Evolutionary conservation across 352 stramenopile species (phyloP), one percentile per base, ranked within the genome.

Genomic region (Pythium angustatum): DNA sequence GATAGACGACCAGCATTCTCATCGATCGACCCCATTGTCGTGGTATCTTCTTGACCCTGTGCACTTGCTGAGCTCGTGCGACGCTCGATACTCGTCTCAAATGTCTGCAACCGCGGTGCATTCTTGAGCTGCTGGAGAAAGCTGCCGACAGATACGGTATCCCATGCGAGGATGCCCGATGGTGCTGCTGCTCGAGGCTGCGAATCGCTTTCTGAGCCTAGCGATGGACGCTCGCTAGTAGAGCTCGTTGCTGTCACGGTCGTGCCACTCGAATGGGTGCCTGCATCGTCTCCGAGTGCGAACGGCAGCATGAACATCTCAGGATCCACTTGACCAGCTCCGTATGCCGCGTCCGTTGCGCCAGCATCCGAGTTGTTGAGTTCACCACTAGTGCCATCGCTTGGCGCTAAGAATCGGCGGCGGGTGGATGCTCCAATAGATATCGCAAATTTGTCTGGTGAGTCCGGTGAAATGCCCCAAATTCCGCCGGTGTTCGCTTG

Each of bases 111-210:
- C 3, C 78, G 81, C 24, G 84, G 86, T 8, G 84, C 86, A 36
- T 91, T 76, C 67, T 93, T 93, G 30, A 95, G 63, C 52, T 93
- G 81, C 52, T 93, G 75, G 2, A 95, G 63, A 49, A 95, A 95
- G 55, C 76, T 87, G 4, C 84, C 84, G 28, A 95, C 83, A 0
- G 80, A 85, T 11, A 82, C 83, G 10, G 75, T 86, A 11, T 89
- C 77, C 65, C 79, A 81, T 3, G 27, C 58, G 28, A 62, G 47
- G 38, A 41, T 41, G 21, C 49, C 53, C 5, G 66, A 33, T 2
- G 59, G 62, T 5, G 59, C 40, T 49, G 64, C 72, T 28, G 15
- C 22, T 17, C 58, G 45, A n/a, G 36, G 28, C 21, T 65, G 58
- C 11, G 36, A 51, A 28, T 65, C 58, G 27, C 34, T 51, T n/a